Base-by-base conservation (phyloP, 139 green algal species). In the Chlorella vulgaris region DNA sequence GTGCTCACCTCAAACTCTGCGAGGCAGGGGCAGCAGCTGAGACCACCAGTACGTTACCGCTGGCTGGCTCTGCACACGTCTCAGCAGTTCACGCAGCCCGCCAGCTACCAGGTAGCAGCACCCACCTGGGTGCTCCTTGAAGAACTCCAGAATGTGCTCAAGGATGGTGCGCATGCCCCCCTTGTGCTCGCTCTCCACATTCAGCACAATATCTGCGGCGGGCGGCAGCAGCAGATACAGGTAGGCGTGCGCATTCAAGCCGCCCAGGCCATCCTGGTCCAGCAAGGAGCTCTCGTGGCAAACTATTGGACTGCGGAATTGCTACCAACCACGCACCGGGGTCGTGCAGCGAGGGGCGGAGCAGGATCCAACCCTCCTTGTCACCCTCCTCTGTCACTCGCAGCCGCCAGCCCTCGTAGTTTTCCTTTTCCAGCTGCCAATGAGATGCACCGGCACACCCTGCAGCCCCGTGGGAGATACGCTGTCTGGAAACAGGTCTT, bases 341-440 rank as follows among this genome's bases (percentile, higher is more conserved):
- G 85, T 98, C 96, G 65, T 98, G 95, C 63, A 98, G 89, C 53
- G 81, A 93, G 51, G 92, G 87, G 2, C 96, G 91, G 53, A 99
- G 88, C 73, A 99, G 89, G 42, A 94, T 43, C 96, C 96, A 98
- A 2, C 96, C 96, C 47, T 88, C 74, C n/a, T 85, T 82, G 61
- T 91, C 93, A 4, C 89, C 86, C 29, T 88, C 92, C 84, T 97
- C 93, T 22, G 91, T 26, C 80, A 79, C 78, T 28, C 78, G 62
- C 18, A 97, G 89, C 2, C 94, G 88, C 90, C 91, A 96, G 8
- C 95, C 95, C 84, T 98, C 93, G 82, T 96, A 89, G 83, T 98
- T 98, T 50, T 93, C 92, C 38, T 86, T 39, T 66, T 93, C 94
- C 58, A 96, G 74, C 2, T 43, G 36, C 93, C 93, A 97, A 62